phyloP scores from a whole-genome alignment of 352 stramenopile species.

The Aphanomyces invadans region DNA sequence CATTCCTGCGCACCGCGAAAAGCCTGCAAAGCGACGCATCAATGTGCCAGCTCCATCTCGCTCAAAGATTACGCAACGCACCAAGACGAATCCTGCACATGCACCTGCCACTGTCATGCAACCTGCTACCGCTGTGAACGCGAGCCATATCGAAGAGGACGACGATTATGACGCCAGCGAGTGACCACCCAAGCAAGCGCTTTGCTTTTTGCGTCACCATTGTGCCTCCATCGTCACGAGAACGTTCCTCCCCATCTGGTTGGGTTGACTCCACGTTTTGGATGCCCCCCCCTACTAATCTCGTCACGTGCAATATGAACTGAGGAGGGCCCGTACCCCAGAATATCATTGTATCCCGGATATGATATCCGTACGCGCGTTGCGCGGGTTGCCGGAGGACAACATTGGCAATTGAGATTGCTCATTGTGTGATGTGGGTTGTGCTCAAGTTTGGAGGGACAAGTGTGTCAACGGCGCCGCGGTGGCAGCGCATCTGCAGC shows the following conservation, averaged over 20 bases:
- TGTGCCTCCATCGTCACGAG: too few species aligned
- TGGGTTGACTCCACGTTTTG: too few species aligned
- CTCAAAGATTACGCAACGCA: background rate
- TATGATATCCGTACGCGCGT: background rate
- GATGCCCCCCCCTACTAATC: background rate
- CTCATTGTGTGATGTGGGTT: constrained; percentile 68
- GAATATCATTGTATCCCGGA: too few species aligned
- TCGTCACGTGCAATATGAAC: background rate
- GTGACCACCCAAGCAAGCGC: constrained; percentile 27
- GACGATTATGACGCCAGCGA: constrained; percentile 73
- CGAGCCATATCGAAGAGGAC: constrained; percentile 49
- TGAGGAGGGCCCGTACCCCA: too few species aligned
- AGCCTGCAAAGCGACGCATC: background rate
- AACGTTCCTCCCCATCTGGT: too few species aligned
- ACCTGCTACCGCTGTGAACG: background rate
- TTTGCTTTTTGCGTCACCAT: too few species aligned
- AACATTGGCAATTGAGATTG: background rate
- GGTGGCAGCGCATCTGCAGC: constrained; percentile 72
- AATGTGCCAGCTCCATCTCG: background rate
- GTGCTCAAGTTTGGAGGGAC: constrained; percentile 88
- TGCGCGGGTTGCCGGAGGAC: background rate
- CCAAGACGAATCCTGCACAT: background rate
- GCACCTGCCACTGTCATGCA: background rate
- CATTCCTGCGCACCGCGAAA: background rate
- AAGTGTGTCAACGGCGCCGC: constrained; percentile 68